Evolutionary conservation across 129 eudicot species (phyloP), one percentile per base, ranked within the genome.

Genomic region (Centella asiatica): DNA sequence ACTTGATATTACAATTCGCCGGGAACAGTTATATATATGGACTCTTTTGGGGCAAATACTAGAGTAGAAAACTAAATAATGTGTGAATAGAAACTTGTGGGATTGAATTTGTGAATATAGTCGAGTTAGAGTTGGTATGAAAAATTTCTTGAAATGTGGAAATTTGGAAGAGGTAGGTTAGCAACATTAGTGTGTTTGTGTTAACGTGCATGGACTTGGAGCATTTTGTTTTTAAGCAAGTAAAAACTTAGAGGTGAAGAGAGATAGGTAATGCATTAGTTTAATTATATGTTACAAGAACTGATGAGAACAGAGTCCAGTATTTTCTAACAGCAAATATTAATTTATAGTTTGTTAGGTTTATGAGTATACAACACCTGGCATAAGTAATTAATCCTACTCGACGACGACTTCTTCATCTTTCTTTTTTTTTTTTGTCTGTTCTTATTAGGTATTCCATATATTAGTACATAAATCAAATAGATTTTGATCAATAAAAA

Each of bases 51-150:
- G 12, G 13, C 12, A 2, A 19, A 2, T 19, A 24, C 26, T 36
- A 11, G 6, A 20, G 44, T 6, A 31, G 33, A 42, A 50, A n/a
- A 32, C 6, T 6, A 19, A 26, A 33, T 2, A 8, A 19, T 1
- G 15, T 58, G 46, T 13, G 29, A 44, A 51, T 50, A 37, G 67
- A 74, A 77, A 67, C 78, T 76, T 71, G 73, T 44, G 31, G 62
- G 55, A 22, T 10, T 48, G 51, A n/a, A 51, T 23, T 24, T 6
- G 31, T 23, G 20, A 11, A 27, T n/a, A n/a, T 54, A 47, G 45
- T 51, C 63, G 64, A 71, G 73, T 49, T 51, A 60, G 25, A 66
- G 44, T 78, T 79, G 74, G 82, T 67, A 46, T 24, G 65, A 70
- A 32, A 31, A 7, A 13, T 55, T 20, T 6, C 9, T 29, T 5